A percentile compares a stretch with the other conserved stretches of the same genome.
phyloP scores from a whole-genome alignment of 306 rosid genomes.

The Fragaria iinumae region DNA sequence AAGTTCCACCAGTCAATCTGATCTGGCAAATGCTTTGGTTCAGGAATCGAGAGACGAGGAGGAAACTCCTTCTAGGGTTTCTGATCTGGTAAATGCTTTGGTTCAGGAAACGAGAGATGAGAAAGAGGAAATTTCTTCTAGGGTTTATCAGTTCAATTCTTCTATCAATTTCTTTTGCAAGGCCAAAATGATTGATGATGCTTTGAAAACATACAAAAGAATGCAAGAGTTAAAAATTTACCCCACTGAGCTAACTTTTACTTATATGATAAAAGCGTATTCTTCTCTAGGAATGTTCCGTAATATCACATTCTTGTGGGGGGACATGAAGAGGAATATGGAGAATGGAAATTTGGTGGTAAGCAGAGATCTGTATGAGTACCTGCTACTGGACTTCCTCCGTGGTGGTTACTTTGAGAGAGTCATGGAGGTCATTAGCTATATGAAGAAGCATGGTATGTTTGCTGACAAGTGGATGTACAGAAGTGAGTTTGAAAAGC shows the following conservation, averaged over 20 bases:
- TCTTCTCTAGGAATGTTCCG: constrained; percentile 71
- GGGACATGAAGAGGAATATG: constrained; percentile 76
- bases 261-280: constrained; percentile 48
- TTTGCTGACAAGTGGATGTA: constrained; percentile 69
- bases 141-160: constrained; percentile 57
- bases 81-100: constrained; percentile 49
- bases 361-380: constrained; percentile 66
- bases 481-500: constrained; percentile 67
- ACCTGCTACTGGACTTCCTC: constrained; percentile 60
- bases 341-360: constrained; percentile 33
- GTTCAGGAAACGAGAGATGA: constrained; percentile 44
- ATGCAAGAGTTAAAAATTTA: constrained; percentile 53
- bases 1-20: constrained; percentile 25
- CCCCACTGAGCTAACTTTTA: constrained; percentile 59
- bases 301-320: constrained; percentile 76
- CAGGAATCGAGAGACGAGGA: constrained; percentile 44
- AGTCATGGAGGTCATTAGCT: constrained; percentile 70
- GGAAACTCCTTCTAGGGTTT: constrained; percentile 32
- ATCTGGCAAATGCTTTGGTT: constrained; percentile 44
- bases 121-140: constrained; percentile 28
- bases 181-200: constrained; percentile 85
- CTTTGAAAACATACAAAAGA: constrained; percentile 66
- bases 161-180: constrained; percentile 74
- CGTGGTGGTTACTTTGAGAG: constrained; percentile 93
- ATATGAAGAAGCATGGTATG: constrained; percentile 58